Base-by-base conservation (phyloP, 2,329 filamentous ascomycete species). In the Ceratocystis eucalypticola region DNA sequence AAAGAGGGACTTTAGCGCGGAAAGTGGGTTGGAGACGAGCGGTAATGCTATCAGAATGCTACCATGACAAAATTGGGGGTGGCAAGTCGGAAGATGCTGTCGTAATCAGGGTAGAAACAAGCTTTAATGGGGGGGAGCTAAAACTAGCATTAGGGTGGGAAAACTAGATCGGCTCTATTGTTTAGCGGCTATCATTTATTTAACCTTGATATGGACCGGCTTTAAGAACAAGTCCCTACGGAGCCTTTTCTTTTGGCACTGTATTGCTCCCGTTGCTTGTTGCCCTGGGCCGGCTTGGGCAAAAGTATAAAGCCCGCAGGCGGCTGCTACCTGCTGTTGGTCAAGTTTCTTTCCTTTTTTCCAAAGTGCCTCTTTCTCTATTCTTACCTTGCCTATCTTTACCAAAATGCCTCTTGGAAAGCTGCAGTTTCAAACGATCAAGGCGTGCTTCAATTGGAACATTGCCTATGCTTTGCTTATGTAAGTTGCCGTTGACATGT, bases 1-100 rank as follows among this genome's bases (percentile, higher is more conserved):
- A 87, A 85, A 71, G 86, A 89, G 72, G 85, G 83, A 1, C 68
- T 77, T 20, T 78, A 68, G 74, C 22, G n/a, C 12, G n/a, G 25
- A 15, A 12, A 37, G 33, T 3, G 3, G 3, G 3, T 37, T 15
- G 37, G 37, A 41, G 37, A 41, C 37, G 3, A 10, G 37, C 37
- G 37, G 37, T 15, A 41, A 41, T 4, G 4, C 37, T 4, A 41
- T 15, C 3, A 41, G 10, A 10, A 7, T 28, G 41, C 4, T 5
- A n/a, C 37, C 15, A 12, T 63, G 0, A 20, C 25, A 63, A 4
- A 5, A 4, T 41, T 1, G 10, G 10, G 12, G 37, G 37, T 41
- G 37, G 37, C 48, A 53, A 53, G 5, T 53, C 4, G 3, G 6
- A 53, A n/a, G 48, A n/a, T 53, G 48, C 48, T n/a, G 37, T 41